Evolutionary conservation across 116 monocot genomes (phyloP).

Genomic region (Papilionanthe hybrid): DNA sequence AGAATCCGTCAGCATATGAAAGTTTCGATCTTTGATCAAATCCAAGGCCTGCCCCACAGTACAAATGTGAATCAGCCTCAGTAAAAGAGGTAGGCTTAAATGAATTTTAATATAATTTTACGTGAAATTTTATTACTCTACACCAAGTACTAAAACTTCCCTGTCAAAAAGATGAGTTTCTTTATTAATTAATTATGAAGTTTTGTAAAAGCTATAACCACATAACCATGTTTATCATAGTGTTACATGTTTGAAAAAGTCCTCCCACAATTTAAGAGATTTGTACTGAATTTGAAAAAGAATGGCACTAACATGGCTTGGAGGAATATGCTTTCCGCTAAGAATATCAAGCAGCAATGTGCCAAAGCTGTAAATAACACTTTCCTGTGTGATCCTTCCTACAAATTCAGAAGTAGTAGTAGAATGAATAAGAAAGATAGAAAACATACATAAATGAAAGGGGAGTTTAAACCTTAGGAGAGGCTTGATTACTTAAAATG

Average conservation of each 20-base stretch:
- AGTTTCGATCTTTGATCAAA: constrained; percentile 77
- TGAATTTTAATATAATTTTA: background rate
- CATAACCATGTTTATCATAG: background rate
- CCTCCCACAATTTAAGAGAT: background rate
- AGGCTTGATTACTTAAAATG: background rate
- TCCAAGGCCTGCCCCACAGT: constrained; percentile 72
- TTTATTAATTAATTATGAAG: background rate
- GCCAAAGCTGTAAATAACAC: constrained; percentile 96
- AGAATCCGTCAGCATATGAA: constrained; percentile 91
- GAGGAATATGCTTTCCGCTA: constrained; percentile 40
- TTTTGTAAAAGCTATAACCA: background rate
- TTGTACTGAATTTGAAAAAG: background rate
- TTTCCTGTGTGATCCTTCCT: constrained; percentile 94
- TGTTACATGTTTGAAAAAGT: background rate
- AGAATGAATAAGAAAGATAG: background rate
- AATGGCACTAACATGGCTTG: constrained; percentile 71
- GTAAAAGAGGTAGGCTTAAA: background rate
- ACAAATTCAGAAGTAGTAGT: constrained; percentile 16
- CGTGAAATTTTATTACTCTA: background rate
- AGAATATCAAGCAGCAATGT: constrained; percentile 87
- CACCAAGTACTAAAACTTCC: background rate
- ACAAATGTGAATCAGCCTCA: background rate
- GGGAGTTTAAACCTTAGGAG: background rate
- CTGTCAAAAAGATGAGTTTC: background rate
- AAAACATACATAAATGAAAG: background rate